Evolutionary conservation across 257 asterid species (phyloP), one percentile per base, ranked within the genome.

Genomic region (Nicotiana tomentosiformis): DNA sequence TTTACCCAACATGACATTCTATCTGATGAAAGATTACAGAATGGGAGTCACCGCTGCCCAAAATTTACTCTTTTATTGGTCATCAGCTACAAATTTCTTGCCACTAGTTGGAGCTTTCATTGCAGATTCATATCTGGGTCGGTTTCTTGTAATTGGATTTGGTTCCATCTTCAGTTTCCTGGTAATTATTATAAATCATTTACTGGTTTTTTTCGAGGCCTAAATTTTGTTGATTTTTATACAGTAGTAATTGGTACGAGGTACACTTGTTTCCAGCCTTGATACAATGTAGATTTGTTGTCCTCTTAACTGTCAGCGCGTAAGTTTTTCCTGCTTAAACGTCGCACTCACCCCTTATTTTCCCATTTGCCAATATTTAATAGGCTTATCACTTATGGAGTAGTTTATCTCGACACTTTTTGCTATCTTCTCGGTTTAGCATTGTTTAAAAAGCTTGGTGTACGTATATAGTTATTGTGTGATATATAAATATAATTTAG

Each of bases 41-140:
- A 83, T 91, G 91, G 90, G 87, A 29, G 86, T 90, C 1, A 67
- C 88, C 5, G 67, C 32, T 58, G 96, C 91, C 11, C 80, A 86
- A n/a, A 89, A 85, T 37, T 3, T 91, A 51, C 84, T 92, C 29
- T 90, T 89, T 67, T 79, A 81, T 11, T 92, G 98, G 97, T 80
- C 91, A 1, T 92, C 95, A 2, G 95, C 96, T 33, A 83, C 93
- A 12, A 92, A 88, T 86, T 91, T 93, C 85, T 79, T 84, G 84
- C 97, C 97, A 0, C 85, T 89, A 20, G 26, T 91, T 4, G 98
- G 98, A 3, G 97, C 97, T 61, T 85, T 93, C 77, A 78, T 92
- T 43, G 92, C 94, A 1, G 97, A 93, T 89, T 91, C 97, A 1
- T 93, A 84, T 49, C 37, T 91, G 61, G 95, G 97, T 32, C 91